Percentiles rank a stretch among this genome's conserved stretches.
Conservation (phyloP, 768 basidiomycete species). For the Hortiboletus flavorubellus region DNA sequence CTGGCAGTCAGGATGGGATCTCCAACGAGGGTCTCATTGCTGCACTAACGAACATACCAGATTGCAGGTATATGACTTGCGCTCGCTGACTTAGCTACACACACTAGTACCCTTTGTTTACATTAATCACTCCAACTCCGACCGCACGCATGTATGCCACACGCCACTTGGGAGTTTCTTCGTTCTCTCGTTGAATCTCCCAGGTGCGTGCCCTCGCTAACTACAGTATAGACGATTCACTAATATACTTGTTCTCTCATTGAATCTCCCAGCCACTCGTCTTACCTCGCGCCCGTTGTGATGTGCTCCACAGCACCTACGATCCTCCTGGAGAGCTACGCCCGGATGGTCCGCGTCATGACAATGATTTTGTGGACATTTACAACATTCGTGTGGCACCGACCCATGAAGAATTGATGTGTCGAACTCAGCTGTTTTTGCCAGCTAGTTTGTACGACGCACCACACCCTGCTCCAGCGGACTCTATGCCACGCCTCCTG, state of each 20-base stretch:
- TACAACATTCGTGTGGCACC: slow-evolving; percentile 63
- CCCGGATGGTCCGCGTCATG: slow-evolving; percentile 54
- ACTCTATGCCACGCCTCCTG: slow-evolving; percentile 61
- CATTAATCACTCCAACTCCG: too few relatives aligned
- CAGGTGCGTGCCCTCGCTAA: too few relatives aligned
- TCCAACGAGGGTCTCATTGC: slow-evolving; percentile 36
- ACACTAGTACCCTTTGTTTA: too few relatives aligned
- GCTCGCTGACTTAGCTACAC: too few relatives aligned
- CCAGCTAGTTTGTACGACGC: slow-evolving; percentile 59
- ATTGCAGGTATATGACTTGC: too few relatives aligned
- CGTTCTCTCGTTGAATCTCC: too few relatives aligned
- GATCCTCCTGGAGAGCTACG: slow-evolving; percentile 55
- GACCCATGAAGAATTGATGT: slow-evolving; percentile 62
- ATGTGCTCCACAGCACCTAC: slow-evolving; percentile 38
- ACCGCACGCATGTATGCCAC: too few relatives aligned
- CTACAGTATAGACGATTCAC: too few relatives aligned
- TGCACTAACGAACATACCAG: slow-evolving; percentile 13
- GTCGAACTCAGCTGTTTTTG: slow-evolving; percentile 47
- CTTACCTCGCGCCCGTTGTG: too few relatives aligned
- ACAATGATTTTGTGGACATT: slow-evolving; percentile 63
- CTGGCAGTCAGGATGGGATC: background rate
- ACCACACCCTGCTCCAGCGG: slow-evolving; percentile 55
- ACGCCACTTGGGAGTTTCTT: too few relatives aligned
- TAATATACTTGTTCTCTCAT: too few relatives aligned
- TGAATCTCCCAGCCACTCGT: too few relatives aligned